A percentile compares a stretch with the other conserved stretches of the same genome.
Conservation (phyloP, 1,284 basidiomycete species). For the Leccinum fallax region DNA sequence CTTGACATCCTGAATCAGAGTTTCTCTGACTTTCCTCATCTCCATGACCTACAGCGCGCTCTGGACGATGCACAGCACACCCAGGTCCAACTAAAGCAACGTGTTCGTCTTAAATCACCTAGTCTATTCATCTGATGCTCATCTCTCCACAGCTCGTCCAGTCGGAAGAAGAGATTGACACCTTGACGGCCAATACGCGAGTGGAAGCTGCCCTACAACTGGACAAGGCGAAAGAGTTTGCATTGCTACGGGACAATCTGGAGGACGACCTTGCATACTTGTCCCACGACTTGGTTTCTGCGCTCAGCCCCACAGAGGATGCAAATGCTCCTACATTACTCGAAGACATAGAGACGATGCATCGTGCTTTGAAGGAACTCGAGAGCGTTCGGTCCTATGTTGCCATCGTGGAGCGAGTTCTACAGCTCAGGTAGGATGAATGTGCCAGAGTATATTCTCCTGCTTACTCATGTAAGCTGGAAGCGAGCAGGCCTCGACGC, state of each 20-base stretch:
- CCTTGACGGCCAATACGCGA: conserved; percentile 48
- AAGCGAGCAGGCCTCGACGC: conserved; percentile 60
- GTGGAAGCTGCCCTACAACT: conserved; percentile 48
- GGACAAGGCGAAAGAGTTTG: conserved; percentile 68
- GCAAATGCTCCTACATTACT: conserved; percentile 61
- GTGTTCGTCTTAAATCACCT: conserved; percentile 41
- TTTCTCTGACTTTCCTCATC: conserved; percentile 49
- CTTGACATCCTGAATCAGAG: conserved; percentile 48
- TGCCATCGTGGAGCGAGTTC: conserved; percentile 67
- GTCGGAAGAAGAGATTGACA: conserved; percentile 51
- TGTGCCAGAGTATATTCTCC: conserved; percentile 12
- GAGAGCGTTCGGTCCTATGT: conserved; percentile 78
- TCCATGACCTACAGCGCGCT: conserved; percentile 46
- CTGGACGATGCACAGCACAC: conserved; percentile 40
- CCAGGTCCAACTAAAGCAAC: conserved; percentile 42
- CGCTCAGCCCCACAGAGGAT: conserved; percentile 43
- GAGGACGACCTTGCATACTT: conserved; percentile 75
- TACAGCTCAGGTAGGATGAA: conserved; percentile 71
- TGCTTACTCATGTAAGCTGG: conserved; percentile 17
- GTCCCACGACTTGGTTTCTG: conserved; percentile 65
- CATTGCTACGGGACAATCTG: conserved; percentile 74
- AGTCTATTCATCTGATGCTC: conserved; percentile 27
- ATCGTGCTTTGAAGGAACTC: conserved; percentile 72
- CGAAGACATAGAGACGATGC: conserved; percentile 79
- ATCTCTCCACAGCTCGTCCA: conserved; percentile 58